These are phyloP conservation scores for Pichia sp. DNA, from an alignment of 1,139 yeast genomes.

Conservation along the genomic window DNA sequence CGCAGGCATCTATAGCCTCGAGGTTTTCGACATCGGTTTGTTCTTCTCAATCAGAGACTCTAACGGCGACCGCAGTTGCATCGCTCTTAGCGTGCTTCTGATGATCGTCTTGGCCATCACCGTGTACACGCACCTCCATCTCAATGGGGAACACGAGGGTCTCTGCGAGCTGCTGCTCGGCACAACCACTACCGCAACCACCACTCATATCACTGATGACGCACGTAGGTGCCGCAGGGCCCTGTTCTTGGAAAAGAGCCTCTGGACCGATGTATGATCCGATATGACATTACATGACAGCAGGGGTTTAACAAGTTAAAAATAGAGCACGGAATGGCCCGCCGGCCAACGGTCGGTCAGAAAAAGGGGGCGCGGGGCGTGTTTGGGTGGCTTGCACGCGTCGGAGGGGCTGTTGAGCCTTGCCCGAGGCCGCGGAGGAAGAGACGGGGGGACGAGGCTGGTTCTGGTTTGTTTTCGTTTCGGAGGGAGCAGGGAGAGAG, in stretches of 20 bases:
- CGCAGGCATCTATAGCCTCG: constrained; percentile 75
- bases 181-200: not conserved
- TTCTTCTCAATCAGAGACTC: constrained; percentile 55
- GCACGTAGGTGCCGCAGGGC: not conserved
- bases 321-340: not conserved
- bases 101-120: constrained; percentile 39
- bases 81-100: constrained; percentile 46
- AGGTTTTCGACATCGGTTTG: constrained; percentile 69
- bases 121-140: constrained; percentile 36
- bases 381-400: not conserved
- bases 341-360: no score
- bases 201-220: not conserved
- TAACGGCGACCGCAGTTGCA: constrained; percentile 35
- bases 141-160: constrained; percentile 29
- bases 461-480: constrained; percentile 1
- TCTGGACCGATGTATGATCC: not conserved
- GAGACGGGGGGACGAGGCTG: constrained; percentile 1
- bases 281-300: no score
- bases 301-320: not conserved
- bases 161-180: not conserved
- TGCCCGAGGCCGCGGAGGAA: not conserved
- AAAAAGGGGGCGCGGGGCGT: not conserved
- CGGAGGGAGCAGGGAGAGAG: not conserved
- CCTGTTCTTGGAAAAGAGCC: not conserved
- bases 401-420: not conserved